phyloP scores from a whole-genome alignment of 306 rosid species.

The Inga laurina region DNA sequence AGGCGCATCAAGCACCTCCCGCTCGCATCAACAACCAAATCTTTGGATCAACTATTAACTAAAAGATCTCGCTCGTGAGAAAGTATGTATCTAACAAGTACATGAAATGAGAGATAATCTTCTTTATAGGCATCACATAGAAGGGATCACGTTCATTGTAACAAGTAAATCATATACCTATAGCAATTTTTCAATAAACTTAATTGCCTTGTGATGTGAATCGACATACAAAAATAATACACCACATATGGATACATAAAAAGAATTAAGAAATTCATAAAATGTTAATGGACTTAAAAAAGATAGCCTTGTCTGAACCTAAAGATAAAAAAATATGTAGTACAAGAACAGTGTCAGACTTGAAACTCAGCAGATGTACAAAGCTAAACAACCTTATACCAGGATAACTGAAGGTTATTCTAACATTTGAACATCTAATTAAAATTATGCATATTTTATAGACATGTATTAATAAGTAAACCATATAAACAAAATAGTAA shows the following conservation, averaged over 20 bases:
- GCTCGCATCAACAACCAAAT: too few species aligned
- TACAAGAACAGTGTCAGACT: background rate
- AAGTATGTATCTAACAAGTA: background rate
- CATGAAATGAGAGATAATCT: background rate
- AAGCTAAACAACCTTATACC: background rate
- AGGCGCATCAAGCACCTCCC: too few species aligned
- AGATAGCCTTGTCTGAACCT: background rate
- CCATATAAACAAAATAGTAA: background rate
- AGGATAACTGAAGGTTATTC: background rate
- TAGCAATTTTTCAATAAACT: background rate
- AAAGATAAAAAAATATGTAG: background rate
- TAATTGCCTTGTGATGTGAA: background rate
- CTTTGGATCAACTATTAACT: too few species aligned
- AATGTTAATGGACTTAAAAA: background rate
- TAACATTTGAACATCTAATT: background rate
- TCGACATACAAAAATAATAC: background rate
- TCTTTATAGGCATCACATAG: background rate
- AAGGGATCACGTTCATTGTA: background rate
- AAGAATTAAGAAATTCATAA: too few species aligned
- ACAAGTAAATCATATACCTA: background rate
- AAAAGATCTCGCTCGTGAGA: too few species aligned
- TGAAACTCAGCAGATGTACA: background rate
- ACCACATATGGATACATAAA: background rate
- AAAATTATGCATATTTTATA: background rate
- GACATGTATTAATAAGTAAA: constrained; percentile 5